phyloP scores from a whole-genome alignment of 2,329 filamentous ascomycete genomes.

The Biscogniauxia mediterranea region DNA sequence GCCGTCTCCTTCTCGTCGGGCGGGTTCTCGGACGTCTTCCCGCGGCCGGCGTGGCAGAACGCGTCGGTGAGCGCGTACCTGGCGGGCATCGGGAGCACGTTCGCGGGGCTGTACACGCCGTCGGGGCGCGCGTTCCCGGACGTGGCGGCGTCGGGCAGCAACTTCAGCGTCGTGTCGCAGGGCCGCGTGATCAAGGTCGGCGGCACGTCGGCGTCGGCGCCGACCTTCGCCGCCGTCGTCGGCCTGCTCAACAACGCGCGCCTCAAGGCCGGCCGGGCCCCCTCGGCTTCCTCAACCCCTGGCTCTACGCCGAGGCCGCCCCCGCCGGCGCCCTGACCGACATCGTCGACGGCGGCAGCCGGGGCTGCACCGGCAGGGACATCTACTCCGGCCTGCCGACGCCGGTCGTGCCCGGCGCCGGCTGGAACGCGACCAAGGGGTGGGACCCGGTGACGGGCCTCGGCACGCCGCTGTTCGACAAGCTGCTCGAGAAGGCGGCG shows the following conservation, averaged over 20 bases:
- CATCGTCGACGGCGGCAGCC: conserved; percentile 34
- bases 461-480: conserved; percentile 43
- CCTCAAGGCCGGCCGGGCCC: conserved; percentile 49
- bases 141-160: conserved; percentile 52
- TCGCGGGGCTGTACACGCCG: conserved; percentile 43
- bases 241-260: conserved; percentile 64
- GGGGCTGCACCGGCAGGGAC: conserved; percentile 34
- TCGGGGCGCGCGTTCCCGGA: conserved; percentile 60
- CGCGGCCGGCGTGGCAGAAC: conserved; percentile 44
- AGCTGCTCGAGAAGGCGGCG: conserved; percentile 27
- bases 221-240: conserved; percentile 61
- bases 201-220: conserved; percentile 54
- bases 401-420: conserved; percentile 32
- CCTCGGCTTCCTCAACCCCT: conserved; percentile 63
- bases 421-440: conserved; percentile 41
- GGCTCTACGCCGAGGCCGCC: conserved; percentile 47
- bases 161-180: conserved; percentile 30
- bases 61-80: conserved; percentile 46
- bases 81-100: conserved; percentile 34
- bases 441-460: conserved; percentile 48
- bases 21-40: conserved; percentile 49
- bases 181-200: conserved; percentile 34
- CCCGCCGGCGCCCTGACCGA: conserved; percentile 36
- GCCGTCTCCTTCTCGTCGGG: conserved; percentile 52
- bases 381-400: conserved; percentile 26